Base-by-base conservation (phyloP, 1,139 yeast species). In the Wickerhamiella pararugosa region DNA sequence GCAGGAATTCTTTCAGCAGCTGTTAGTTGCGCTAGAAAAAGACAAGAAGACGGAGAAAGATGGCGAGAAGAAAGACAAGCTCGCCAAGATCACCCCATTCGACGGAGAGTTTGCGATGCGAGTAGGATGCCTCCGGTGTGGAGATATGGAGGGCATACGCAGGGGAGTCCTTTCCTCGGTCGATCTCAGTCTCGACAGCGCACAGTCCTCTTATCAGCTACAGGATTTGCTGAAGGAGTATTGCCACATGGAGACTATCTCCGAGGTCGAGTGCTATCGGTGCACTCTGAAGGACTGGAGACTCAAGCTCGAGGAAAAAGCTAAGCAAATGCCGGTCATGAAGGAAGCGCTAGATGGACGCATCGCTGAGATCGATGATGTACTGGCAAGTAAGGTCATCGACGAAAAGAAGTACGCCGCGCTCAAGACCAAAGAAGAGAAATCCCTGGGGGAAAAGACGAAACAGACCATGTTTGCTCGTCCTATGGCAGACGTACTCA, bases 231-330 rank as follows among this genome's bases (percentile, higher is more conserved):
- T 86, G 47, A 66, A 71, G 38, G 79, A 79, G 43, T 86, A 93
- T 82, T 73, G 72, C 9, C 70, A 72, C 43, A 83, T 90, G 32
- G 96, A 86, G 58, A 75, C 81, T 29, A 86, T 86, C 48, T 86
- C 84, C 51, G 95, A 86, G 41, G 96, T 86, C 36, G 90, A 84
- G 60, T 86, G 96, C 64, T 83, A 86, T 58, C 69, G 96, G 54
- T 86, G 96, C 66, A 90, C 93, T 5, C 65, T 86, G 50, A 58
- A 63, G 28, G 79, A 78, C 46, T 78, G 83, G 10, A 63, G 62
- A 39, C 68, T 67, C 7, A 78, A 73, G 47, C 61, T 81, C 39
- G 40, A 33, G 10, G 59, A 41, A 7, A 39, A 39, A 27, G 37
- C 43, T 6, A 42, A 40, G 2, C 49, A 46, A 1, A 42, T 47